Base-by-base conservation (phyloP, 371 early-diverging fungal species). In the Phascolomyces articulosus region DNA sequence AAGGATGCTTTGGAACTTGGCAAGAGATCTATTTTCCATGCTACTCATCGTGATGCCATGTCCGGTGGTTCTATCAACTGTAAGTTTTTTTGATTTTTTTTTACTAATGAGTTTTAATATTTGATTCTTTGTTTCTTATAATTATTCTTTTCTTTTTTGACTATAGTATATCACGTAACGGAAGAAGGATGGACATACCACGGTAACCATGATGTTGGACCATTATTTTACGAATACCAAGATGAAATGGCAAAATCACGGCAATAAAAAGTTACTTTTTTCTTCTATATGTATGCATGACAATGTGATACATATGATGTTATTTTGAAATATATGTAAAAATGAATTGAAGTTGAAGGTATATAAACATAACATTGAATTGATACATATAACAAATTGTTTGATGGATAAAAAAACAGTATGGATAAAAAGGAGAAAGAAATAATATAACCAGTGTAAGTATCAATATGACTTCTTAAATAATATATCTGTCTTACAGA, bases 11-110 rank as follows among this genome's bases (percentile, higher is more conserved):
- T 96, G 62, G 98, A 99, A 49, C 80, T 99, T 51, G 99, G 95
- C 26, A 90, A 91, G 67, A 86, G 98, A 53, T 92, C 99, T 13
- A 99, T 99, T 67, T 99, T 94, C 84, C 98, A 99, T 75, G 99
- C 99, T 51, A 95, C 98, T 40, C 94, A 95, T 83, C 90, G 99
- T 69, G 99, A 99, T 88, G 98, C 99, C 44, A 96, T 86, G 81
- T 97, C 97, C 65, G 99, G 99, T 81, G 99, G 99, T 64, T 85
- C 88, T 26, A 91, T 99, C 38, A 97, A 95, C 72, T 75, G 92
- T 91, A 85, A 79, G 82, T 73, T 11, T 3, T 6, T n/a, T n/a
- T n/a, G n/a, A 41, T 48, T 18, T 21, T 58, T n/a, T 2, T 38
- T 54, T 24, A 26, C n/a, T 16, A 26, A n/a, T n/a, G n/a, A n/a